Evolutionary conservation across 139 green algal genomes (phyloP), one percentile per base, ranked within the genome.

Genomic region (Trebouxia sp.): DNA sequence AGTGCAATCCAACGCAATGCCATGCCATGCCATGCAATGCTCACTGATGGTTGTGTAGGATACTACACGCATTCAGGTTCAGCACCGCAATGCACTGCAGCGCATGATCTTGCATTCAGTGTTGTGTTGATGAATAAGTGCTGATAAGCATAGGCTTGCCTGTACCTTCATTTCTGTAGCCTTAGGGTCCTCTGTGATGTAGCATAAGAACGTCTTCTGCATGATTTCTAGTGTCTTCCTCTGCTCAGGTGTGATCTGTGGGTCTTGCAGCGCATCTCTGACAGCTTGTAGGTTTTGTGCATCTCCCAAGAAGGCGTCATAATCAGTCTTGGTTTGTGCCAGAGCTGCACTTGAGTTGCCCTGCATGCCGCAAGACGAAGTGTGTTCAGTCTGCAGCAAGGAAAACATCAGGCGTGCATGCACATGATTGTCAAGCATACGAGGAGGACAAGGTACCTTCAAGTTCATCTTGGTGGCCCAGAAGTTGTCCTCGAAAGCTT

Each of bases 401-500:
- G n/a, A n/a, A n/a, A n/a, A n/a, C n/a, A n/a, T n/a, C n/a, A n/a
- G n/a, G n/a, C n/a, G n/a, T n/a, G n/a, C n/a, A n/a, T n/a, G n/a
- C n/a, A n/a, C n/a, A n/a, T n/a, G n/a, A n/a, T n/a, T n/a, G n/a
- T n/a, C n/a, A n/a, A n/a, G n/a, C n/a, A n/a, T n/a, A n/a, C n/a
- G n/a, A n/a, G n/a, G n/a, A n/a, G n/a, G n/a, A n/a, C n/a, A n/a
- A n/a, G n/a, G 9, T 47, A 75, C 65, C 69, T 55, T 77, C 39
- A 77, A 26, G 30, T 53, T 37, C 69, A 77, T 77, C n/a, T 77
- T 77, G 5, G 69, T 77, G 26, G 69, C 69, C 69, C 69, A 77
- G 41, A 77, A 77, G n/a, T 77, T 77, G 41, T 77, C 69, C 38
- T 77, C 69, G 32, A 77, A 77, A 38, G 69, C 69, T 77, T 53